These are phyloP conservation scores for Populus ilicifolia DNA, from an alignment of 345 rosid genomes.

Conservation along the genomic window DNA sequence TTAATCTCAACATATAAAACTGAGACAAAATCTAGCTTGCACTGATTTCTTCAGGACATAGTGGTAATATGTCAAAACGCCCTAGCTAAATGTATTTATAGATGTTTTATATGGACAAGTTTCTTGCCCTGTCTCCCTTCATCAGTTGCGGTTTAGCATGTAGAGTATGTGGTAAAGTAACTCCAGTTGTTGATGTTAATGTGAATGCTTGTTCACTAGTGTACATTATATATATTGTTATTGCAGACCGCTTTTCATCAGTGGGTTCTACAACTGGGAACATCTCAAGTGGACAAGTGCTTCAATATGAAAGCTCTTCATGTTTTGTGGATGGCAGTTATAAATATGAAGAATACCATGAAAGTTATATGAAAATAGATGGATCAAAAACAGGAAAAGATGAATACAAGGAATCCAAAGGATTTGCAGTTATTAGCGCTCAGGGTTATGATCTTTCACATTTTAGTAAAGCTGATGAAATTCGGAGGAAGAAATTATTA, in stretches of 20 bases:
- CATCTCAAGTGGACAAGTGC: constrained; percentile 52
- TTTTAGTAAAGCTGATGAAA: constrained; percentile 39
- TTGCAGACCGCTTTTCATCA: constrained; percentile 50
- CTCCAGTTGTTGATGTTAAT: background rate
- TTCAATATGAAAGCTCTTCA: constrained; percentile 68
- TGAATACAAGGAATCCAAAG: constrained; percentile 36
- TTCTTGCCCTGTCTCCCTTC: too few species aligned
- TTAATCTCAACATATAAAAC: too few species aligned
- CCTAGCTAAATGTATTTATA: too few species aligned
- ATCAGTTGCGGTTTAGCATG: background rate
- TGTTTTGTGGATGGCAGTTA: constrained; percentile 45
- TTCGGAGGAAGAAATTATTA: constrained; percentile 34
- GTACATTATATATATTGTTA: background rate
- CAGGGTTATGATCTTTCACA: constrained; percentile 31
- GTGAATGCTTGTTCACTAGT: background rate
- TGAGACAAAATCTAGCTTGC: too few species aligned
- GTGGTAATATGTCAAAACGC: too few species aligned
- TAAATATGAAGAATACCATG: constrained; percentile 61
- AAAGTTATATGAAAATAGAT: constrained; percentile 61
- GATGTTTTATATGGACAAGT: too few species aligned
- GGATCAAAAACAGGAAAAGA: constrained; percentile 35
- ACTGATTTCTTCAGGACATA: too few species aligned
- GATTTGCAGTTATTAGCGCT: constrained; percentile 9
- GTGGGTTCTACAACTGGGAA: constrained; percentile 37
- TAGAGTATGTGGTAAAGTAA: background rate